Percentiles rank a stretch among this genome's conserved stretches.
Conservation (phyloP, 352 stramenopile genomes). For the Globisporangium nodosum region DNA sequence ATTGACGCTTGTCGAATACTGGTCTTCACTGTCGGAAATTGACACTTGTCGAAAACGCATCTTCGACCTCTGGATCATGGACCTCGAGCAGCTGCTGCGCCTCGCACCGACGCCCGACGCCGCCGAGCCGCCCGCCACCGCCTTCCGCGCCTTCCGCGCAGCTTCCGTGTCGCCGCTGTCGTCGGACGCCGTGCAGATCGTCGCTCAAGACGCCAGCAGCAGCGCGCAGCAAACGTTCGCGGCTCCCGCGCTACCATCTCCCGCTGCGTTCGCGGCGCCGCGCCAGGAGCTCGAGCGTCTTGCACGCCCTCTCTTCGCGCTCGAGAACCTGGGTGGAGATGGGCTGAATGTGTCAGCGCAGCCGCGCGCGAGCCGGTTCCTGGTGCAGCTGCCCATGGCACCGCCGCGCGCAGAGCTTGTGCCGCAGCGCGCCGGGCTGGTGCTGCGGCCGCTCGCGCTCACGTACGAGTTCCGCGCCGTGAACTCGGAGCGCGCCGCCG, state of each 20-base stretch:
- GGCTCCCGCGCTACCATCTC: constrained; percentile 35
- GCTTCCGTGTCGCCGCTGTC: constrained; percentile 35
- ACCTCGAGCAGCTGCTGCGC: constrained; percentile 30
- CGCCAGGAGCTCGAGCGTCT: constrained; percentile 22
- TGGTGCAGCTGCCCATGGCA: constrained; percentile 74
- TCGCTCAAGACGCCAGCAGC: constrained; percentile 5
- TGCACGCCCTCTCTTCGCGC: constrained; percentile 28
- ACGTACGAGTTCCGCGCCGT: constrained; percentile 58
- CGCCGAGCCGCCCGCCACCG: constrained; percentile 3
- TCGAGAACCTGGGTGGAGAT: constrained; percentile 38
- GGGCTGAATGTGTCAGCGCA: constrained; percentile 7
- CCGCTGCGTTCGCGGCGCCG: constrained; percentile 15
- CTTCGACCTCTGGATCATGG: constrained; percentile 2
- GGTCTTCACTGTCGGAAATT: too few species aligned
- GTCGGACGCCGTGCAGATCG: constrained; percentile 39
- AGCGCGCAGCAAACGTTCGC: constrained; percentile 25
- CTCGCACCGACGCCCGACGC: constrained; percentile 14
- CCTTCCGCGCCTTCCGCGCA: constrained; percentile 18
- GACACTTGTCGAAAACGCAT: too few species aligned
- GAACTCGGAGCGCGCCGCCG: constrained; percentile 20
- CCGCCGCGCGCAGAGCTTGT: constrained; percentile 45
- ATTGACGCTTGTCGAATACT: too few species aligned
- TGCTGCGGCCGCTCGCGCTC: constrained; percentile 43
- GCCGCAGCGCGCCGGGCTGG: constrained; percentile 35
- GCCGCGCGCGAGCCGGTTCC: constrained; percentile 38